Base-by-base conservation (phyloP, 2,329 filamentous ascomycete genomes). In the Tolypocladium sp. region DNA sequence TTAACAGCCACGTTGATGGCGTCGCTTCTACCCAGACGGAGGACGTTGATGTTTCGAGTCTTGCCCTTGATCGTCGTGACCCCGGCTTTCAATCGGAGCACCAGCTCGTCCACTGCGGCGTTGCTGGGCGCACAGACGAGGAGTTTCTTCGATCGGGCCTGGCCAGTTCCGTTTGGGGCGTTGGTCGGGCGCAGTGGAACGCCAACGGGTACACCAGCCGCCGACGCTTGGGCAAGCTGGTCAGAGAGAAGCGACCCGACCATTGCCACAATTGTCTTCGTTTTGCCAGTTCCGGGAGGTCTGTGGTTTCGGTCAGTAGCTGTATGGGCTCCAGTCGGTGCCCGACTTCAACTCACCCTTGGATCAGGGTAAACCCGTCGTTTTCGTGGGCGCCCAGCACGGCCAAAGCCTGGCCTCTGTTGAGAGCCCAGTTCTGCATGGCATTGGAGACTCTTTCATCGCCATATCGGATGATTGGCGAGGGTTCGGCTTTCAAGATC, bases 91-190 rank as follows among this genome's bases (percentile, higher is more conserved):
- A 99, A 82, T 76, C 94, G 88, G 72, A 97, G 86, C 22, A 99
- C 94, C 62, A 99, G 73, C 72, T 99, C 94, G 71, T 99, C 94
- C 7, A 99, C 94, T 38, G 94, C 94, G 8, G 94, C 94, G 73
- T 99, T 99, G 80, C 92, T 97, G 17, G 94, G 94, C n/a, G 94
- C 94, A 69, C 94, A 99, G 30, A 99, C 91, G 33, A 99, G 82
- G 33, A 99, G 80, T 73, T 97, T 99, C 75, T 96, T 97, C 2
- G 68, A 71, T 66, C 70, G 68, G 57, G 67, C 66, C 63, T 70
- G 72, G 64, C 65, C 66, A 55, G 60, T 62, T 22, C 60, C 51
- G 30, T 61, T 52, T 7, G 64, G 57, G 13, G 58, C 62, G 41
- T 68, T 66, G 33, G 58, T 59, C 3, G 71, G 69, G 22, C 71